Evolutionary conservation across 148 eudicot genomes (phyloP).

Genomic region (Rhododendron mucronatum): DNA sequence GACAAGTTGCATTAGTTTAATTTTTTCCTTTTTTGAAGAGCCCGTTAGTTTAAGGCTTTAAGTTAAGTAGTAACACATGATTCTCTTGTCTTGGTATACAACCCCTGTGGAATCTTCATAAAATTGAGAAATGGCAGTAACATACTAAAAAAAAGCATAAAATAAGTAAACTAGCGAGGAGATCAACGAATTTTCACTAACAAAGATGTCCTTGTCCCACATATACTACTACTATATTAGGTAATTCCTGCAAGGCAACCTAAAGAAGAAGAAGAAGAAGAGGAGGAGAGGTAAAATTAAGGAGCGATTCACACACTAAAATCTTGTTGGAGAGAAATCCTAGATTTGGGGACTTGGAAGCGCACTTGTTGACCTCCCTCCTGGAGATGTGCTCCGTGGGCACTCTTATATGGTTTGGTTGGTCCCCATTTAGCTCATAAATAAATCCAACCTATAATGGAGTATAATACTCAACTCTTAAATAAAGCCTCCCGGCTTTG

Average conservation of each 20-base stretch:
- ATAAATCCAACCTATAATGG: not conserved
- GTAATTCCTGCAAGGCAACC: not conserved
- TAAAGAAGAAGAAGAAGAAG: not conserved
- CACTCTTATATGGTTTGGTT: not conserved
- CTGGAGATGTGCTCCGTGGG: not conserved
- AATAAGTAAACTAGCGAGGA: not conserved
- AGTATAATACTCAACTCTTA: not conserved
- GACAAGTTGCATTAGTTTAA: not conserved
- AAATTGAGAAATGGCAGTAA: not conserved
- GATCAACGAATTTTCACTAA: not conserved
- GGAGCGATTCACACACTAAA: no score
- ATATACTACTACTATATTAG: not conserved
- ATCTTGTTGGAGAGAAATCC: not conserved
- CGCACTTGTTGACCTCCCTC: not conserved
- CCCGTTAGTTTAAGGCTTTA: not conserved
- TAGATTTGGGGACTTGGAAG: not conserved
- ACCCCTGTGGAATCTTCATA: not conserved
- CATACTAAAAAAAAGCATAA: not conserved
- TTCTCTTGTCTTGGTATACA: not conserved
- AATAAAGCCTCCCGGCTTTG: not conserved
- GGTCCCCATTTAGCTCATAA: not conserved
- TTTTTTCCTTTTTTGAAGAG: not conserved
- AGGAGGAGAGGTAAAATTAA: not conserved
- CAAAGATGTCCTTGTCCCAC: not conserved
- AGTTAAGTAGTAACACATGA: not conserved